Percentiles rank a stretch among this genome's conserved stretches.
These are phyloP conservation scores for Tricholoma hemisulphureum DNA, from an alignment of 768 basidiomycete species.

Conservation along the genomic window DNA sequence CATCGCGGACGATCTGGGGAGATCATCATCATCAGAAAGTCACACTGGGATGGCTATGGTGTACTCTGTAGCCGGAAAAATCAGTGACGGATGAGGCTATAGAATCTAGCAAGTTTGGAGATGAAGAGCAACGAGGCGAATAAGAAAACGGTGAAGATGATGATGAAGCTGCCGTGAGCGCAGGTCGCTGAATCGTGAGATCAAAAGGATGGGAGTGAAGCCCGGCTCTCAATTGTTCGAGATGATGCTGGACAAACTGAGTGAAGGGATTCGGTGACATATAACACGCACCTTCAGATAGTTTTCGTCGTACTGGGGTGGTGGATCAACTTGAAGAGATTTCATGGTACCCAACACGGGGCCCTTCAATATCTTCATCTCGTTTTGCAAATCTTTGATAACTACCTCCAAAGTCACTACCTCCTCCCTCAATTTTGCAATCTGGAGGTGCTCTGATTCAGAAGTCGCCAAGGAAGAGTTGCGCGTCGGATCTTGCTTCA, in stretches of 20 bases:
- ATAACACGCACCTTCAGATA: constrained; percentile 26
- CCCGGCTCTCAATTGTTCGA: not conserved
- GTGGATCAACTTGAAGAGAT: constrained; percentile 31
- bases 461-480: constrained; percentile 7
- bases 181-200: not conserved
- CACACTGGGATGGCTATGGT: not conserved
- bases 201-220: constrained; percentile 1
- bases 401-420: constrained; percentile 36
- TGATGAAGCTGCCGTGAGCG: not conserved
- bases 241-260: not conserved
- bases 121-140: not conserved
- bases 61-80: constrained; percentile 12
- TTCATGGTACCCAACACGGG: constrained; percentile 20
- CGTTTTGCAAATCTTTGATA: constrained; percentile 38
- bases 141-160: constrained; percentile 3
- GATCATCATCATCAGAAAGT: not conserved
- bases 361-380: constrained; percentile 32
- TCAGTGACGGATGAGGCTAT: constrained; percentile 1
- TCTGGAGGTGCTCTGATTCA: constrained; percentile 22
- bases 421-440: constrained; percentile 34
- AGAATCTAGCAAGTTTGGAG: not conserved
- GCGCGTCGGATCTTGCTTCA: constrained; percentile 29
- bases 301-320: constrained; percentile 40
- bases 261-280: not conserved
- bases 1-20: not conserved